Evolutionary conservation across 805 yeast species (phyloP).

Genomic region (Cyberlindnera japonica): DNA sequence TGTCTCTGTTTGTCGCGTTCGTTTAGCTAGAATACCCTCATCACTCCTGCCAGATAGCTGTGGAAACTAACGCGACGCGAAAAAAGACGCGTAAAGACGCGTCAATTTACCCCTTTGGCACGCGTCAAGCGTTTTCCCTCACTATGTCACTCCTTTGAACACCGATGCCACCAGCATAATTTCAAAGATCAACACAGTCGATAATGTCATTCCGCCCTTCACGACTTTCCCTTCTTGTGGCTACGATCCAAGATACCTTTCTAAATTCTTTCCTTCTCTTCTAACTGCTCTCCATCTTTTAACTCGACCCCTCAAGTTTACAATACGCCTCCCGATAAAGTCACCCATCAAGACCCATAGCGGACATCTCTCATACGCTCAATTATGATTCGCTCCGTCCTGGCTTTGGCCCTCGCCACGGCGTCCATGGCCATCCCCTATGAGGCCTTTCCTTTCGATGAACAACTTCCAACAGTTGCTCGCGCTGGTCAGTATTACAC

Average conservation of each 20-base stretch:
- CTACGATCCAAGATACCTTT: background rate
- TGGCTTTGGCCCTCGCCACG: conserved; percentile 5
- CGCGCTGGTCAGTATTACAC: conserved; percentile 56
- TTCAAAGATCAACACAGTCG: background rate
- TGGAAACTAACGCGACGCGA: background rate
- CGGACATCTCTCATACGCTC: background rate
- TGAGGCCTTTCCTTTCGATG: conserved; percentile 71
- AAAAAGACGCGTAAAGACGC: conserved; percentile 6
- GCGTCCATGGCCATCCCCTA: conserved; percentile 41
- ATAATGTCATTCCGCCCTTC: background rate
- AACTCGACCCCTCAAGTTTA: background rate
- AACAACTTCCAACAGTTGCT: conserved; percentile 88
- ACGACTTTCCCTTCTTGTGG: background rate
- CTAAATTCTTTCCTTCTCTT: conserved; percentile 1
- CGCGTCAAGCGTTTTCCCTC: conserved; percentile 5
- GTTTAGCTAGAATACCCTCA: too few species aligned
- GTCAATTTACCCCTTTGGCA: conserved; percentile 3
- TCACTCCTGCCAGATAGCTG: background rate
- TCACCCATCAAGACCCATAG: background rate
- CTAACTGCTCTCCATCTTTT: background rate
- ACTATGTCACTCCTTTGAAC: background rate
- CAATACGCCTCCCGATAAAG: background rate
- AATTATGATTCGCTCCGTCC: background rate
- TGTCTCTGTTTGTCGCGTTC: too few species aligned
- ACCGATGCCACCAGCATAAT: background rate